These are phyloP conservation scores for Auriscalpium vulgare DNA, from an alignment of 768 basidiomycete genomes.

Conservation along the genomic window DNA sequence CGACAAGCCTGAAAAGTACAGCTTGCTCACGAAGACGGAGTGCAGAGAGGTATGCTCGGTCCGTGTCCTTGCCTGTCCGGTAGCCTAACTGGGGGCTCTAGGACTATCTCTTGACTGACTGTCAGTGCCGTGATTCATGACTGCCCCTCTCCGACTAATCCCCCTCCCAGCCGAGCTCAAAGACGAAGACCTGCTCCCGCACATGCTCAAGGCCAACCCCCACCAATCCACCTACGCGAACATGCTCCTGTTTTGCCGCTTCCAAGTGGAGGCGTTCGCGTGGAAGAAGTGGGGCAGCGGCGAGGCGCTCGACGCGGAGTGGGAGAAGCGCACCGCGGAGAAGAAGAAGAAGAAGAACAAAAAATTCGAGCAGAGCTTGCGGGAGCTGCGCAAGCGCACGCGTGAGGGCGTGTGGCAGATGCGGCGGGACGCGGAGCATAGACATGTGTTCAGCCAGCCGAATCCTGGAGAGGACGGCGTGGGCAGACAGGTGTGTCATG, in stretches of 20 bases:
- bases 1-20: constrained; percentile 85
- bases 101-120: constrained; percentile 94
- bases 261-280: constrained; percentile 92
- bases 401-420: constrained; percentile 87
- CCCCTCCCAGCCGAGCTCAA: constrained; percentile 71
- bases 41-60: constrained; percentile 72
- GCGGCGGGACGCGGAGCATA: constrained; percentile 81
- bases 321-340: constrained; percentile 64
- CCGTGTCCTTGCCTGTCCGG: too few species aligned
- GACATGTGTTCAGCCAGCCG: constrained; percentile 67
- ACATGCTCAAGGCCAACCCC: constrained; percentile 89
- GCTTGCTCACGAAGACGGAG: constrained; percentile 94
- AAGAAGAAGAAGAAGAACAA: constrained; percentile 88
- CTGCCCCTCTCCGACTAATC: not conserved
- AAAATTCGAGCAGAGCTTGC: constrained; percentile 89
- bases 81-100: constrained; percentile 20
- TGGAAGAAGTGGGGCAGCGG: constrained; percentile 98
- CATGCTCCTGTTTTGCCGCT: constrained; percentile 97
- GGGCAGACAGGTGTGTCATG: constrained; percentile 70
- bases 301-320: constrained; percentile 86
- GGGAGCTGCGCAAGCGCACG: constrained; percentile 76
- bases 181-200: constrained; percentile 87
- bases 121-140: constrained; percentile 34
- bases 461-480: constrained; percentile 45
- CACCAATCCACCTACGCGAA: constrained; percentile 94